These are phyloP conservation scores for Verticillium zaregamsianum DNA, from an alignment of 2,329 filamentous ascomycete species.

Conservation along the genomic window DNA sequence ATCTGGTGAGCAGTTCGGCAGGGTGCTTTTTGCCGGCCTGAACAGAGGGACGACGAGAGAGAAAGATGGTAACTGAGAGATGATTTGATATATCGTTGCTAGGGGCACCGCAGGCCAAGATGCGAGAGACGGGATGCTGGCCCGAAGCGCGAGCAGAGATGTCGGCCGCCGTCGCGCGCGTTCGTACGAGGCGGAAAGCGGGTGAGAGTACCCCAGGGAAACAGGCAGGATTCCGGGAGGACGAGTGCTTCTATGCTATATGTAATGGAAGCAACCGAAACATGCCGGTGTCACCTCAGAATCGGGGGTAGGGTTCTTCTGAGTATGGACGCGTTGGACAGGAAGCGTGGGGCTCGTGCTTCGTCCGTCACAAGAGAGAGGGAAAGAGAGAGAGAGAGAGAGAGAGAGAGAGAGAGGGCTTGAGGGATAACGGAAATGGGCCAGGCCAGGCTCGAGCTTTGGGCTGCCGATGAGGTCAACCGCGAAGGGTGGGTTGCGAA, in stretches of 20 bases:
- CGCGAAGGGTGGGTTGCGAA: background rate
- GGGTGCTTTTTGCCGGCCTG: background rate
- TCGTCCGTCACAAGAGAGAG: background rate
- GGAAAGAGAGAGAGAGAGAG: background rate
- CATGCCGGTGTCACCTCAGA: conserved; percentile 28
- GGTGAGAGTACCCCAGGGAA: background rate
- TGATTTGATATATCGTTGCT: too few species aligned
- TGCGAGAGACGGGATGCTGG: background rate
- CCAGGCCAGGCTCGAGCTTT: background rate
- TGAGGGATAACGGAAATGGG: background rate
- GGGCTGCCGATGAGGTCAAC: background rate
- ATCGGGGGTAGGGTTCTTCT: background rate
- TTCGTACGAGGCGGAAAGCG: background rate
- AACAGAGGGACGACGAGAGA: background rate
- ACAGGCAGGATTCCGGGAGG: background rate
- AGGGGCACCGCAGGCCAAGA: background rate
- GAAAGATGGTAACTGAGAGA: too few species aligned
- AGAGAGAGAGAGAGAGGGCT: background rate
- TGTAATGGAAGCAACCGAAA: conserved; percentile 24
- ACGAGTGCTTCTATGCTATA: conserved; percentile 2
- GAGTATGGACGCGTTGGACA: background rate
- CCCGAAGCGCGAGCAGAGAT: background rate
- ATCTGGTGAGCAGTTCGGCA: background rate
- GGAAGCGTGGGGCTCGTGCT: background rate
- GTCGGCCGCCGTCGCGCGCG: background rate